These are phyloP conservation scores for Mortierella polycephala DNA, from an alignment of 371 early-diverging fungal species.

Conservation along the genomic window DNA sequence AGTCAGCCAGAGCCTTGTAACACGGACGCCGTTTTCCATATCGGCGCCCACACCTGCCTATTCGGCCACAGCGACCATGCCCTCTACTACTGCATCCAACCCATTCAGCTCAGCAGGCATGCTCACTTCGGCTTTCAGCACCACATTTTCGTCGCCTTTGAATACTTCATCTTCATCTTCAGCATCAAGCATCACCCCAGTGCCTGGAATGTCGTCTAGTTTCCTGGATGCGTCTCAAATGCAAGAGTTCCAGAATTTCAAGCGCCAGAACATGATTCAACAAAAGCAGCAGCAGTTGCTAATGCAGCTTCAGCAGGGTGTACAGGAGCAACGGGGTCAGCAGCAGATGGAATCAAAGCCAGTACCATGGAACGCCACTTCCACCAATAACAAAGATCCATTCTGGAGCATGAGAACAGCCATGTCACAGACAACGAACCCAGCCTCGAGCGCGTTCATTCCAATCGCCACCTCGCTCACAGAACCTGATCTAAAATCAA, in stretches of 20 bases:
- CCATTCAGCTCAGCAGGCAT: slow-evolving; percentile 30
- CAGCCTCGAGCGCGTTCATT: slow-evolving; percentile 44
- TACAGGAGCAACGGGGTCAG: slow-evolving; percentile 25
- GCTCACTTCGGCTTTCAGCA: slow-evolving; percentile 33
- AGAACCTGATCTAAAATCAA: not conserved
- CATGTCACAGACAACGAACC: slow-evolving; percentile 43
- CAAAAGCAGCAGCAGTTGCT: slow-evolving; percentile 43
- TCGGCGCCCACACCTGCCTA: slow-evolving; percentile 6
- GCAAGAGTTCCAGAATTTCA: slow-evolving; percentile 52
- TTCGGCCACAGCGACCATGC: not conserved
- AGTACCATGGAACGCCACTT: slow-evolving; percentile 21
- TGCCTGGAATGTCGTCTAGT: slow-evolving; percentile 30
- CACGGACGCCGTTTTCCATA: slow-evolving; percentile 12
- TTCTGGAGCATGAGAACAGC: slow-evolving; percentile 41
- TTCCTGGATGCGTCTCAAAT: slow-evolving; percentile 53
- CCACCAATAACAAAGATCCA: slow-evolving; percentile 26
- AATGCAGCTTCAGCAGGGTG: slow-evolving; percentile 42
- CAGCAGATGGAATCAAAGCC: slow-evolving; percentile 14
- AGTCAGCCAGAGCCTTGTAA: slow-evolving; percentile 12
- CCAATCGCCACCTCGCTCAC: slow-evolving; percentile 11
- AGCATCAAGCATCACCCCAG: slow-evolving; percentile 3
- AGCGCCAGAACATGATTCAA: slow-evolving; percentile 40
- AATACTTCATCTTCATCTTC: slow-evolving; percentile 16
- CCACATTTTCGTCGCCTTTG: slow-evolving; percentile 35
- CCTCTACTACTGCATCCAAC: slow-evolving; percentile 9